Base-by-base conservation (phyloP, 352 stramenopile species). In the Phytophthora macrochlamydospora region DNA sequence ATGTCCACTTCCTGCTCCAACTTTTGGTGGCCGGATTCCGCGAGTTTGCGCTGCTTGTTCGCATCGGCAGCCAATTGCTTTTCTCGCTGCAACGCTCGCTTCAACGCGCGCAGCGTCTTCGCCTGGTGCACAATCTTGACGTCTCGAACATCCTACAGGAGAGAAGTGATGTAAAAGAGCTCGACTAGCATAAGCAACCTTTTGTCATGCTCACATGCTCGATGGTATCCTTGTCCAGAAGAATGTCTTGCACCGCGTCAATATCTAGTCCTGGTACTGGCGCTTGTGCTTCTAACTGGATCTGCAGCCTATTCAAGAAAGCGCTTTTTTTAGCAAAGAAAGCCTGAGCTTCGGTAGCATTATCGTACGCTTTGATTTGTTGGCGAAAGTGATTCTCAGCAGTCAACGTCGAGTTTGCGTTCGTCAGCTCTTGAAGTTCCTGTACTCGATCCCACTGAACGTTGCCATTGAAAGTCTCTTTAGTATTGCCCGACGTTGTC, bases 81-180 rank as follows among this genome's bases (percentile, higher is more conserved):
- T 33, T 91, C 81, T 7, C 73, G 79, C 32, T 92, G 83, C 3
- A 89, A 24, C 1, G 74, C 62, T 14, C 78, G 76, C 59, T 91
- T 93, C 24, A 91, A 50, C 3, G 82, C 60, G 4, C 83, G 80
- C 7, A 94, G 55, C n/a, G 70, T 75, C 59, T 91, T 91, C 1
- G 86, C 86, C 43, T 92, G 84, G 32, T 92, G 82, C 3, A 94
- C 77, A 51, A 94, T 94, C 68, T 94, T 93, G 9, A 77, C 59
- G 46, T 94, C 80, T 6, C 84, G 82, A 54, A 92, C 69, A 60
- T 94, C 82, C 83, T 94, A 24, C 18, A 24, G 58, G n/a, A 67
- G 1, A 56, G 43, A 54, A 29, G 40, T 67, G 44, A 12, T 49
- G 40, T 30, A 56, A 33, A 24, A 24, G 18, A 24, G 18, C 18